Evolutionary conservation across 768 basidiomycete species (phyloP), one percentile per base, ranked within the genome.

Genomic region (Leucocoprinus sp.): DNA sequence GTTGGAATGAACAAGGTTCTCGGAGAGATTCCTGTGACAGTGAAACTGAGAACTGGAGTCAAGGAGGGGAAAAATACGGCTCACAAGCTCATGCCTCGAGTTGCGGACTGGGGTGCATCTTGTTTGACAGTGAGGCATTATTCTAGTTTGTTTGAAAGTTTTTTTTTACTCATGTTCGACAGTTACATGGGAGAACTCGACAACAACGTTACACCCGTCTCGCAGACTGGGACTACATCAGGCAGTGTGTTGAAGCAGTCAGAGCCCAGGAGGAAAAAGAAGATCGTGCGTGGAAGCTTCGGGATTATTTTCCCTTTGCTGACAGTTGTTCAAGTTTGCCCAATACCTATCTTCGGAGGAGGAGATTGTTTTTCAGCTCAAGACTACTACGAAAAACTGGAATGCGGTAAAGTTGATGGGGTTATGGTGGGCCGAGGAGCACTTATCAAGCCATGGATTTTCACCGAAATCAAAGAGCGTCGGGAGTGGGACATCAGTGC

Each of bases 401-500:
- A 90, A 35, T 60, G 67, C n/a, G 80, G 76, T 21, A 90, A 90
- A 4, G 92, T 96, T 0, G 93, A 97, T 58, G 93, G 93, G 4
- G 72, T 97, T 35, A 98, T 99, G 96, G 75, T 97, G 27, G 96
- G 82, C 1, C 72, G 96, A 17, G 96, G 96, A 0, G 95, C 93
- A 0, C 67, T 98, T 39, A 96, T 98, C 63, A 99, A 99, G 63
- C 88, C 90, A 0, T 91, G 88, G 87, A 82, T 93, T 43, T 95
- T 93, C 63, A 95, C 92, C 0, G 96, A 99, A 63, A 78, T 98
- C 58, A 85, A 92, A 60, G 96, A 98, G 58, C 73, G 68, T 17
- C 64, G 92, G 19, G 93, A 96, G 57, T 97, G 93, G 93, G 91
- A 93, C 57, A 93, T 93, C 54, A 84, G 80, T 55, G 77, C 89